These are phyloP conservation scores for Boletus subcaerulescens DNA, from an alignment of 768 basidiomycete genomes.

Conservation along the genomic window DNA sequence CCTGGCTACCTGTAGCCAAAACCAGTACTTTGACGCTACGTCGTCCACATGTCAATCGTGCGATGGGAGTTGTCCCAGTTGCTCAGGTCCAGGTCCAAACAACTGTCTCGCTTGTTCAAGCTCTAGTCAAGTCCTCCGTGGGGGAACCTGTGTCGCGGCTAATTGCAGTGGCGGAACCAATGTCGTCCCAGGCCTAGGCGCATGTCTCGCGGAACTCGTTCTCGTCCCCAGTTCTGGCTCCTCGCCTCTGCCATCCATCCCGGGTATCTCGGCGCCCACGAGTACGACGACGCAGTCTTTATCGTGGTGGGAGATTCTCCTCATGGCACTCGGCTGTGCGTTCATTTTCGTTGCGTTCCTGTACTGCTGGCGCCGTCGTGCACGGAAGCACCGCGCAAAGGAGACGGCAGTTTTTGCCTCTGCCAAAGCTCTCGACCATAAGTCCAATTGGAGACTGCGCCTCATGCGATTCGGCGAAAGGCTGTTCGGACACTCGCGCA, in stretches of 20 bases:
- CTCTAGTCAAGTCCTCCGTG: constrained; percentile 55
- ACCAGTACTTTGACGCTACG: constrained; percentile 68
- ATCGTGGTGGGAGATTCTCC: constrained; percentile 81
- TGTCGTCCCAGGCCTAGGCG: constrained; percentile 68
- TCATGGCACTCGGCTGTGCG: constrained; percentile 78
- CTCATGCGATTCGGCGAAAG: constrained; percentile 55
- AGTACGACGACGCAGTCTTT: constrained; percentile 38
- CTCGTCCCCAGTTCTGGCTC: constrained; percentile 41
- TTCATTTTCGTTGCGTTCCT: constrained; percentile 71
- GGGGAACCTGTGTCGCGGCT: constrained; percentile 61
- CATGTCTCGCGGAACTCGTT: constrained; percentile 78
- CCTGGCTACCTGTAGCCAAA: constrained; percentile 69
- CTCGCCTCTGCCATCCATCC: constrained; percentile 47
- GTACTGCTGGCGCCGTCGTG: constrained; percentile 67
- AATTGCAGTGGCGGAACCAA: constrained; percentile 54
- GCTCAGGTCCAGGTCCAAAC: constrained; percentile 62
- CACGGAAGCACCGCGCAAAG: constrained; percentile 65
- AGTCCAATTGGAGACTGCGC: constrained; percentile 52
- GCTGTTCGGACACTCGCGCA: constrained; percentile 50
- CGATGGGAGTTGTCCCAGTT: constrained; percentile 76
- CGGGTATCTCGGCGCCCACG: constrained; percentile 57
- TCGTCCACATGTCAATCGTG: constrained; percentile 66
- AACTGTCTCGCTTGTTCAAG: constrained; percentile 75
- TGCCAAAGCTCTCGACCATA: constrained; percentile 50
- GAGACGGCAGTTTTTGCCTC: constrained; percentile 63